A percentile compares a stretch with the other conserved stretches of the same genome.
phyloP scores from a whole-genome alignment of 805 yeast species.

The Candida ovalis region DNA sequence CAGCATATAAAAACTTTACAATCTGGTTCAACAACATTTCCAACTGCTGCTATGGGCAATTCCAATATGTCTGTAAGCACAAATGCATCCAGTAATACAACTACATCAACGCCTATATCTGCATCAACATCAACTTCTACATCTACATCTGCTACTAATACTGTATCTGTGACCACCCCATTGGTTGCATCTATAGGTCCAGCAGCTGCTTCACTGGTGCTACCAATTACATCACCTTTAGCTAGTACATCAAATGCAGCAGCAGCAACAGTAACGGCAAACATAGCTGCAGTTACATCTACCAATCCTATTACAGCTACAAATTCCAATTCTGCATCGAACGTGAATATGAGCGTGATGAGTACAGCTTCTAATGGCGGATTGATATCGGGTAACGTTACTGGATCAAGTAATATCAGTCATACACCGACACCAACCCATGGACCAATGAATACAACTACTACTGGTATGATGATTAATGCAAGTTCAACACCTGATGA shows the following conservation, averaged over 20 bases:
- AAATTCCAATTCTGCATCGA: neutral
- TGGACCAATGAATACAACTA: neutral
- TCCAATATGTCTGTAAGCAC: neutral
- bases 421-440: neutral
- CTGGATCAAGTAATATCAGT: neutral
- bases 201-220: constrained; percentile 31
- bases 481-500: neutral
- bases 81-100: neutral
- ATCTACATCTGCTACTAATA: neutral
- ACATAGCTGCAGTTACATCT: neutral
- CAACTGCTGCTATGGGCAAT: neutral
- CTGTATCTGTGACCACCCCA: constrained; percentile 32
- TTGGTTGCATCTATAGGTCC: constrained; percentile 34
- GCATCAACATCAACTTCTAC: neutral
- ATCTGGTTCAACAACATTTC: neutral
- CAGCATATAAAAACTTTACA: constrained; percentile 25
- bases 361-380: neutral
- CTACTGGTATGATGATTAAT: neutral
- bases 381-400: neutral
- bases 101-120: neutral
- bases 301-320: neutral
- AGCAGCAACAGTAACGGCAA: neutral
- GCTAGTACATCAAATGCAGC: constrained; percentile 1
- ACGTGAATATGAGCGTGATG: too few relatives aligned
- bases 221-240: constrained; percentile 30